These are phyloP conservation scores for Chaetomiaceae sp. DNA, from an alignment of 2,329 filamentous ascomycete species.

Conservation along the genomic window DNA sequence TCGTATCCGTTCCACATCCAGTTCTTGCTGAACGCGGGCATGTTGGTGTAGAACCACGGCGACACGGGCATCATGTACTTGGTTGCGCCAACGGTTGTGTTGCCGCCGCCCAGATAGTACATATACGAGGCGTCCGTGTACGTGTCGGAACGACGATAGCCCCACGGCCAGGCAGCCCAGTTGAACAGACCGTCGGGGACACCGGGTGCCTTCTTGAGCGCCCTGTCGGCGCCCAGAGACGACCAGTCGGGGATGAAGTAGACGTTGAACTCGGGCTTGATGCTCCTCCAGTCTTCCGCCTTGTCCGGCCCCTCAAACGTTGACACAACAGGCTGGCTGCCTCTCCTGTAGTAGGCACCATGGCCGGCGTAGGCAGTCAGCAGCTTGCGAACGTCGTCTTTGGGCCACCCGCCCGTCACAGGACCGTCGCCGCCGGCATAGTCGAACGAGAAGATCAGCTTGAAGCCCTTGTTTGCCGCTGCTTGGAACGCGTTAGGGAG, in stretches of 20 bases:
- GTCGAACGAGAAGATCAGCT: constrained; percentile 40
- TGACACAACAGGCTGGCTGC: constrained; percentile 40
- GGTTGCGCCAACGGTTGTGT: no score
- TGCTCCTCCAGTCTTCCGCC: constrained; percentile 38
- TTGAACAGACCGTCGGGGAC: constrained; percentile 36
- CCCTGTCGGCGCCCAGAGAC: constrained; percentile 26
- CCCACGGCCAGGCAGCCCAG: constrained; percentile 37
- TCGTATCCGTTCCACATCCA: constrained; percentile 48
- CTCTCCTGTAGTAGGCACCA: constrained; percentile 29
- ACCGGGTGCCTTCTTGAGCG: constrained; percentile 19
- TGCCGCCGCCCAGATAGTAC: constrained; percentile 29
- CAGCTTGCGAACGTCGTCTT: constrained; percentile 26
- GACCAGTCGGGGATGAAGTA: constrained; percentile 46
- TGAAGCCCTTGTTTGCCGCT: constrained; percentile 18
- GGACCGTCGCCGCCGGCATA: constrained; percentile 28
- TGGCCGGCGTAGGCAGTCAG: constrained; percentile 27
- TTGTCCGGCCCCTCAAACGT: constrained; percentile 47
- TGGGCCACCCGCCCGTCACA: constrained; percentile 31
- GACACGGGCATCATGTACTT: constrained; percentile 51
- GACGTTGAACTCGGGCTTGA: constrained; percentile 33
- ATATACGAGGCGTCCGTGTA: constrained; percentile 34
- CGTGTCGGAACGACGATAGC: constrained; percentile 31
- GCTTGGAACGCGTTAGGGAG: constrained; percentile 29
- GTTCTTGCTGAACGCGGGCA: constrained; percentile 36
- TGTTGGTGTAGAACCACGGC: constrained; percentile 56